phyloP scores from a whole-genome alignment of 1,139 yeast species.

The Protomyces inouyei region DNA sequence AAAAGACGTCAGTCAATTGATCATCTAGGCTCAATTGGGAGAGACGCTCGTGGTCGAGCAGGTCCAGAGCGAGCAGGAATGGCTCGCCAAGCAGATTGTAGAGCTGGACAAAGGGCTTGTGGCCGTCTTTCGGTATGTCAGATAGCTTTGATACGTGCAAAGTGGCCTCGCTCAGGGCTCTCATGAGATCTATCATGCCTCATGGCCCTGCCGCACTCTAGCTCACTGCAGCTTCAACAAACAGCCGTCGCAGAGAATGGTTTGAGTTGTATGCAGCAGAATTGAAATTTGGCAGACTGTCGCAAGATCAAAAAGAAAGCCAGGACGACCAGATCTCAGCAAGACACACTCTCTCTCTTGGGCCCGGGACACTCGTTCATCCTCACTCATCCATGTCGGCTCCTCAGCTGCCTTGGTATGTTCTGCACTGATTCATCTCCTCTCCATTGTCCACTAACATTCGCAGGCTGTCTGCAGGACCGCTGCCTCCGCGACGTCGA shows the following conservation, averaged over 20 bases:
- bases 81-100: slow-evolving; percentile 16
- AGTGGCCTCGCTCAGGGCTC: too few species aligned
- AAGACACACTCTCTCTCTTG: not conserved
- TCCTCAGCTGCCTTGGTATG: not conserved
- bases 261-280: too few species aligned
- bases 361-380: not conserved
- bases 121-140: too few species aligned
- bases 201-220: too few species aligned
- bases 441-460: not conserved
- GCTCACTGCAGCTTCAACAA: too few species aligned
- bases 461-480: slow-evolving; percentile 21
- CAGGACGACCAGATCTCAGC: too few species aligned
- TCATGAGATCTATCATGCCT: too few species aligned
- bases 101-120: not conserved
- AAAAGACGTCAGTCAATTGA: not conserved
- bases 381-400: not conserved
- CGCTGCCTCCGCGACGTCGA: slow-evolving; percentile 18
- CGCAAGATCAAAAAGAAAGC: too few species aligned
- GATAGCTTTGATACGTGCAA: too few species aligned
- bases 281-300: too few species aligned
- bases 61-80: slow-evolving; percentile 17
- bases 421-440: not conserved
- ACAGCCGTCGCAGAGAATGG: too few species aligned
- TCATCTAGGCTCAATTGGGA: not conserved
- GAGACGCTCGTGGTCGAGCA: slow-evolving; percentile 3